Evolutionary conservation across 306 rosid genomes (phyloP).

Genomic region (Pyrus communis): DNA sequence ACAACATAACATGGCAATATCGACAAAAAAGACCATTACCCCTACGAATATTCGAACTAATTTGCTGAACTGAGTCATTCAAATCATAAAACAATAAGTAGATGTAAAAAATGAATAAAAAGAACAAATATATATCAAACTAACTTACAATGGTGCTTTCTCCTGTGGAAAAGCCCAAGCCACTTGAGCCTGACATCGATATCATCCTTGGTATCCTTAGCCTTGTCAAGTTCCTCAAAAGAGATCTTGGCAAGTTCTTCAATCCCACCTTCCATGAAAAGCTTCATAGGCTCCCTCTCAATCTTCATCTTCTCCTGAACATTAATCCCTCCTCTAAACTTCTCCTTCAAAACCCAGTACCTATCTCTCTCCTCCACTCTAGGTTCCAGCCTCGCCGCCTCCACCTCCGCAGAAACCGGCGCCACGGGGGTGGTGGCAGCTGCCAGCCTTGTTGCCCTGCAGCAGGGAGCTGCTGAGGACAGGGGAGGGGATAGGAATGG

Average conservation of each 20-base stretch:
- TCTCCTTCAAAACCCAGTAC: constrained; percentile 72
- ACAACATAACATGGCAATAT: background rate
- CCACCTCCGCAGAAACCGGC: constrained; percentile 21
- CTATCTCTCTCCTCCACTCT: constrained; percentile 76
- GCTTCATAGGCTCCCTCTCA: constrained; percentile 78
- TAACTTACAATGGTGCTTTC: constrained; percentile 82
- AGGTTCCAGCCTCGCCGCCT: constrained; percentile 50
- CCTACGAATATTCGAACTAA: background rate
- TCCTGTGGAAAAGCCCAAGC: constrained; percentile 92
- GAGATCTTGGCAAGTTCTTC: constrained; percentile 60
- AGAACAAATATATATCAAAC: background rate
- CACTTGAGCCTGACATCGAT: constrained; percentile 94
- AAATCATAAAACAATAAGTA: background rate
- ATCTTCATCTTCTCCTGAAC: constrained; percentile 77
- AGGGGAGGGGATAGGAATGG: constrained; percentile 45
- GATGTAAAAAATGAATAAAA: background rate
- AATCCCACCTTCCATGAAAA: constrained; percentile 69
- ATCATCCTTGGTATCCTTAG: constrained; percentile 63
- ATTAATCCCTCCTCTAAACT: constrained; percentile 61
- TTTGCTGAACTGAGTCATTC: background rate
- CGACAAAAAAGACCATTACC: background rate
- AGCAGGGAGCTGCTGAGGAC: constrained; percentile 11
- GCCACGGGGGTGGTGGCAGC: constrained; percentile 42
- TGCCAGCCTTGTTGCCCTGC: constrained; percentile 24
- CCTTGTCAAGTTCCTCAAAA: constrained; percentile 60